phyloP scores from a whole-genome alignment of 805 yeast species.

The Candida montana region DNA sequence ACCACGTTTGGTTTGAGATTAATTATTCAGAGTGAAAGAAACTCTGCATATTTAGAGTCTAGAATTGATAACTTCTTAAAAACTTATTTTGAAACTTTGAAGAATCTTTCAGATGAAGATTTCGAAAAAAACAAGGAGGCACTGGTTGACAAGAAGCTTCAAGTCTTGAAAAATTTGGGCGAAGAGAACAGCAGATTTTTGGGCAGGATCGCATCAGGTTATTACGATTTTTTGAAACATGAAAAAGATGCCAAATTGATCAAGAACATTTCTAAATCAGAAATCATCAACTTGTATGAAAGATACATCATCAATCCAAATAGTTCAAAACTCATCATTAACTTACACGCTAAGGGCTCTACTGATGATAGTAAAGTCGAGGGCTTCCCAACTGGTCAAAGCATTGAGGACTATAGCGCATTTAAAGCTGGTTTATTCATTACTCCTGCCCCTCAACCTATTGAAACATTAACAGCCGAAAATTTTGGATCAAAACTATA shows the following conservation, averaged over 20 bases:
- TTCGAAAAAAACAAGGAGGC: conserved; percentile 67
- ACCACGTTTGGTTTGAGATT: conserved; percentile 70
- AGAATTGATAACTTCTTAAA: conserved; percentile 68
- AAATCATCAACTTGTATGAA: conserved; percentile 52
- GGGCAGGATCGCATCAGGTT: conserved; percentile 67
- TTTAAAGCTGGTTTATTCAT: conserved; percentile 51
- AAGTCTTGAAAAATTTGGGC: conserved; percentile 67
- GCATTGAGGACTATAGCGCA: conserved; percentile 39
- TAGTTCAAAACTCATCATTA: conserved; percentile 47
- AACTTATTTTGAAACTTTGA: conserved; percentile 39
- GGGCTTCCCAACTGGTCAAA: conserved; percentile 44
- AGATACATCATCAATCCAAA: conserved; percentile 32
- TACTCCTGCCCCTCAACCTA: conserved; percentile 62
- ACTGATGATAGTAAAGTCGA: conserved; percentile 23
- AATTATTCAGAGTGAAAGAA: conserved; percentile 77
- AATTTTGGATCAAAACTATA: conserved; percentile 19
- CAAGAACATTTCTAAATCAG: conserved; percentile 46
- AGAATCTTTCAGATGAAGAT: conserved; percentile 53
- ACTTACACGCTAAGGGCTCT: conserved; percentile 47
- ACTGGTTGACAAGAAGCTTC: conserved; percentile 56
- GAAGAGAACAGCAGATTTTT: conserved; percentile 72
- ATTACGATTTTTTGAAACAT: conserved; percentile 64
- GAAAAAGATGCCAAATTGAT: conserved; percentile 53
- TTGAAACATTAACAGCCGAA: conserved; percentile 25
- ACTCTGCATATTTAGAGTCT: conserved; percentile 66